Percentiles rank a stretch among this genome's conserved stretches.
Evolutionary conservation across 345 rosid species (phyloP).

Genomic region (Populus alba): DNA sequence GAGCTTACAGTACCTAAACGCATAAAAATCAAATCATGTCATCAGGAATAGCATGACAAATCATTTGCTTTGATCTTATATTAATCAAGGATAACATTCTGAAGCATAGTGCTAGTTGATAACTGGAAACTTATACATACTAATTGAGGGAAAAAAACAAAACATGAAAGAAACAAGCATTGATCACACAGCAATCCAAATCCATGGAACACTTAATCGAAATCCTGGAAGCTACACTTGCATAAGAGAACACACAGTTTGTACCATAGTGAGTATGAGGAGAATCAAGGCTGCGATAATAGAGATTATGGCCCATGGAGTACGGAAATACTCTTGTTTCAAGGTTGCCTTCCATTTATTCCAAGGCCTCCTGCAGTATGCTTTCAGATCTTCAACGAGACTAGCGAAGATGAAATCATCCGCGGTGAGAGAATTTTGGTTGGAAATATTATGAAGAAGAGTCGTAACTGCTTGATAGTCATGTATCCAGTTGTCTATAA

Average conservation of each 20-base stretch:
- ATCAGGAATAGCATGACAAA: no score
- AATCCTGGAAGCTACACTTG: background rate
- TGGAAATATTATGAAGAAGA: background rate
- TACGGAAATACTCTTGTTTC: constrained; percentile 12
- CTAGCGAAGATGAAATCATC: background rate
- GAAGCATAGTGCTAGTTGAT: no score
- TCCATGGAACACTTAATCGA: background rate
- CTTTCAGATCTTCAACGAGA: background rate
- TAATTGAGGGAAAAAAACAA: no score
- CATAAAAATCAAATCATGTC: no score
- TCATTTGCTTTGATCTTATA: no score
- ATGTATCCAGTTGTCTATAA: constrained; percentile 7
- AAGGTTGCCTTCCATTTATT: constrained; percentile 24
- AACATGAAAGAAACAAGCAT: no score
- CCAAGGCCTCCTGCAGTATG: background rate
- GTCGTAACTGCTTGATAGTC: background rate
- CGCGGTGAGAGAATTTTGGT: background rate
- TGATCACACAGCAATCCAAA: background rate
- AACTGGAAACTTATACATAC: no score
- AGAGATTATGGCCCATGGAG: constrained; percentile 21
- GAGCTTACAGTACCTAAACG: no score
- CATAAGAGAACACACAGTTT: constrained; percentile 5
- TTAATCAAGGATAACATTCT: no score
- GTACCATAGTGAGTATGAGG: constrained; percentile 13
- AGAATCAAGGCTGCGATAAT: constrained; percentile 11